A percentile compares a stretch with the other conserved stretches of the same genome.
Conservation (phyloP, 2,329 filamentous ascomycete genomes). For the Aspergillus fumigatus region DNA sequence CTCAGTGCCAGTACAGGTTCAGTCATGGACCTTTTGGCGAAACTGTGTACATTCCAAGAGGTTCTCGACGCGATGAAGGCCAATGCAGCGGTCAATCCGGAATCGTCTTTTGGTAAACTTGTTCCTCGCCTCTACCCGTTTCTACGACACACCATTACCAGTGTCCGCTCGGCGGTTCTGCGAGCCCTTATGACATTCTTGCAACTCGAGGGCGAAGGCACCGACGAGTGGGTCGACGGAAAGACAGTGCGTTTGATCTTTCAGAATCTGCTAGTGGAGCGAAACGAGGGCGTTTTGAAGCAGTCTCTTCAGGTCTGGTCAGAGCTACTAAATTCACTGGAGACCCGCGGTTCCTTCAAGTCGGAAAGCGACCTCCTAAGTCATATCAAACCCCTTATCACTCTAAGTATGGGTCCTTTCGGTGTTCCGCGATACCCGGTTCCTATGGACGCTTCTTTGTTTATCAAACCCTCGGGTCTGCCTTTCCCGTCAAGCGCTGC, state of each 20-base stretch:
- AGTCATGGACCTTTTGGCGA: constrained; percentile 96
- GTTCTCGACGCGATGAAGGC: constrained; percentile 90
- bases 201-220: constrained; percentile 71
- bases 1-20: constrained; percentile 95
- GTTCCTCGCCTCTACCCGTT: constrained; percentile 95
- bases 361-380: constrained; percentile 68
- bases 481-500: constrained; percentile 58
- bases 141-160: constrained; percentile 93
- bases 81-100: constrained; percentile 75
- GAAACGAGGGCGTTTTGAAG: constrained; percentile 75
- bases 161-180: constrained; percentile 85
- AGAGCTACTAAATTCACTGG: constrained; percentile 66
- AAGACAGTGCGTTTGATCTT: constrained; percentile 84
- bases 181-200: constrained; percentile 92
- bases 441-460: constrained; percentile 82
- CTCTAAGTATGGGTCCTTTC: constrained; percentile 82
- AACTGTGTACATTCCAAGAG: constrained; percentile 88
- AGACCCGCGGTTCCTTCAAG: constrained; percentile 54
- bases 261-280: constrained; percentile 91
- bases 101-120: constrained; percentile 85
- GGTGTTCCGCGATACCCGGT: constrained; percentile 87
- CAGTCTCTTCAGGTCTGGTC: constrained; percentile 85
- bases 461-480: constrained; percentile 89
- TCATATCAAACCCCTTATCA: constrained; percentile 76
- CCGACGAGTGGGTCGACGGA: constrained; percentile 87